Evolutionary conservation across 805 yeast species (phyloP).

Genomic region (Yarrowia sp.): DNA sequence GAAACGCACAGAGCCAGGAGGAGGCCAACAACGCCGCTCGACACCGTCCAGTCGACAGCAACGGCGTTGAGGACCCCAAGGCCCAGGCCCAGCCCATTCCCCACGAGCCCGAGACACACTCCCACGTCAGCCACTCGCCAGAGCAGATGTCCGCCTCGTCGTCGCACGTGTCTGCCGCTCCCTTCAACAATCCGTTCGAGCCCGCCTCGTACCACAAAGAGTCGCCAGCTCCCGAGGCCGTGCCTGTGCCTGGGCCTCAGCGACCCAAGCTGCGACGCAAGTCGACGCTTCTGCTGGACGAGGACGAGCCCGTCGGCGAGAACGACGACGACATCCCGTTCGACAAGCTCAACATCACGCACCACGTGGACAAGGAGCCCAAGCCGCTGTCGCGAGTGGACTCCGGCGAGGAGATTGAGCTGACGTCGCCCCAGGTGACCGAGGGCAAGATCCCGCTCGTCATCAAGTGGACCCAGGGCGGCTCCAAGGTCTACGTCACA

Average conservation of each 20-base stretch:
- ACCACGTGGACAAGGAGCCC: slow-evolving; percentile 28
- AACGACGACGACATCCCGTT: slow-evolving; percentile 44
- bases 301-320: slow-evolving; percentile 44
- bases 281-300: slow-evolving; percentile 71
- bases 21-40: neutral
- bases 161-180: slow-evolving; percentile 11
- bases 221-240: neutral
- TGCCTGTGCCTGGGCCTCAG: neutral
- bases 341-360: slow-evolving; percentile 48
- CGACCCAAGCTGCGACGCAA: slow-evolving; percentile 48
- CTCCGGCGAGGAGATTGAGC: slow-evolving; percentile 39
- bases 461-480: slow-evolving; percentile 95
- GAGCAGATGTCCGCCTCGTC: slow-evolving; percentile 12
- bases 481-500: slow-evolving; percentile 89
- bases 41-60: neutral
- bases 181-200: slow-evolving; percentile 20
- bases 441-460: slow-evolving; percentile 49
- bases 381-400: slow-evolving; percentile 38
- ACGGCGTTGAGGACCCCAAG: neutral
- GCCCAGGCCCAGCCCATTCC: neutral
- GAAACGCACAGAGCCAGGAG: slow-evolving; percentile 26
- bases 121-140: slow-evolving; percentile 18
- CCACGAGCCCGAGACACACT: neutral
- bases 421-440: slow-evolving; percentile 32
- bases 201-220: slow-evolving; percentile 25